These are phyloP conservation scores for Telopea speciosissima DNA, from an alignment of 177 flowering plant species.

Conservation along the genomic window DNA sequence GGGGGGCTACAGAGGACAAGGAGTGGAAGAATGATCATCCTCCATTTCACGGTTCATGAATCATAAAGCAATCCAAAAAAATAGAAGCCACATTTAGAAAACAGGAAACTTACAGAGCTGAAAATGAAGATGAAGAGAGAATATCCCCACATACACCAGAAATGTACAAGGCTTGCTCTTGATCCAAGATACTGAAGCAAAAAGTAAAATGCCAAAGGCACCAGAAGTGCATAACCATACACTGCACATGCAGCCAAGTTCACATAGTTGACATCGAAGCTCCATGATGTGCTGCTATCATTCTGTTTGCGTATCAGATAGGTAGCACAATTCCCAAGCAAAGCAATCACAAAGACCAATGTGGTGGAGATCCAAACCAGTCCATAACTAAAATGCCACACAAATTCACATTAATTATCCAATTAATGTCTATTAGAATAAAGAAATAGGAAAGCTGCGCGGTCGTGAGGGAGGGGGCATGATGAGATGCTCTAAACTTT, in stretches of 20 bases:
- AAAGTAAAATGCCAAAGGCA: slow-evolving; percentile 82
- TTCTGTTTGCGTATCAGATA: slow-evolving; percentile 56
- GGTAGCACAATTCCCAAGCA: slow-evolving; percentile 91
- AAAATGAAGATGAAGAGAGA: slow-evolving; percentile 74
- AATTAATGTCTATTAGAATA: neutral
- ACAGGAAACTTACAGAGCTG: slow-evolving; percentile 55
- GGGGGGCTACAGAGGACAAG: neutral
- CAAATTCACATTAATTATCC: slow-evolving; percentile 4
- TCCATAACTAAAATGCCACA: slow-evolving; percentile 57
- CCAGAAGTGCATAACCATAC: slow-evolving; percentile 71
- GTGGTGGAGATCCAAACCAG: slow-evolving; percentile 91
- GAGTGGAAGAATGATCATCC: neutral
- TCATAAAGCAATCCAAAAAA: neutral
- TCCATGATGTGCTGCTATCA: slow-evolving; percentile 53
- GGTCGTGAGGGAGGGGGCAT: neutral
- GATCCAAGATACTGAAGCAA: slow-evolving; percentile 82
- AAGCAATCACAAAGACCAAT: slow-evolving; percentile 72
- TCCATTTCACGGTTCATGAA: neutral
- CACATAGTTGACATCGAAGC: slow-evolving; percentile 76
- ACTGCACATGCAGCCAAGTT: slow-evolving; percentile 60
- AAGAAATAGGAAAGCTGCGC: neutral
- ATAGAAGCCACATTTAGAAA: neutral
- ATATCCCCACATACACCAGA: slow-evolving; percentile 99
- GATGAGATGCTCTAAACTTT: neutral
- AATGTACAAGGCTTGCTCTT: slow-evolving; percentile 55